Evolutionary conservation across 495 filamentous ascomycete genomes (phyloP).

Genomic region (Podospora australis): DNA sequence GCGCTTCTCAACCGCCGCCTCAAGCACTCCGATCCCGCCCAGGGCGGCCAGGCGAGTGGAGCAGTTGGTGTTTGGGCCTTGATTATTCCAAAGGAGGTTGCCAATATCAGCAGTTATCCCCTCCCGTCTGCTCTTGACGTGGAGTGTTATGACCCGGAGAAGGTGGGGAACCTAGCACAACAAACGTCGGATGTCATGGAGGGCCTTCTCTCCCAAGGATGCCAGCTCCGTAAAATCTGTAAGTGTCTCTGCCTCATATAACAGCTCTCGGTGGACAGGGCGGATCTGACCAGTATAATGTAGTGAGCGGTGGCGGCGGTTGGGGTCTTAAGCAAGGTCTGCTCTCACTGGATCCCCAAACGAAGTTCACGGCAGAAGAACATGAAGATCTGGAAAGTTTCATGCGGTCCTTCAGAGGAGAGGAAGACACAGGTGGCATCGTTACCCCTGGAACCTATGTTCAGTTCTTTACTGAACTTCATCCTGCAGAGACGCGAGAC

Average conservation of each 20-base stretch:
- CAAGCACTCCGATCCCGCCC: not conserved
- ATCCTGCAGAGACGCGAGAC: not conserved
- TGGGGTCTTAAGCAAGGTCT: conserved; percentile 85
- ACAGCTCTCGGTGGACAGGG: too few relatives aligned
- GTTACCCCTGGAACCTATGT: conserved; percentile 39
- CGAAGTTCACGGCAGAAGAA: conserved; percentile 27
- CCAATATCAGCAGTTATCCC: not conserved
- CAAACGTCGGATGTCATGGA: conserved; percentile 10
- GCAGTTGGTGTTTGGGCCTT: conserved; percentile 72
- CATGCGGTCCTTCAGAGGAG: conserved; percentile 21
- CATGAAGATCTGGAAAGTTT: conserved; percentile 27
- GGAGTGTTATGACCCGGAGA: not conserved
- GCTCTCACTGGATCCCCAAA: conserved; percentile 72
- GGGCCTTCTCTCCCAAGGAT: conserved; percentile 37
- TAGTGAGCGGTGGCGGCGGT: conserved; percentile 81
- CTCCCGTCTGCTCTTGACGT: not conserved
- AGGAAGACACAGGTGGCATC: conserved; percentile 22
- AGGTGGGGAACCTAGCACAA: conserved; percentile 7
- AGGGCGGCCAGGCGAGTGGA: conserved; percentile 23
- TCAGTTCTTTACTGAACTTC: conserved; percentile 41
- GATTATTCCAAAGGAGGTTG: conserved; percentile 41
- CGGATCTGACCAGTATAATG: too few relatives aligned
- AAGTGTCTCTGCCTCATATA: conserved; percentile 17
- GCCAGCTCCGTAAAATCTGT: conserved; percentile 56
- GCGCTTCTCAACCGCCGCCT: conserved; percentile 46